These are phyloP conservation scores for Tylopilus vinaceipallidus DNA, from an alignment of 768 basidiomycete genomes.

Conservation along the genomic window DNA sequence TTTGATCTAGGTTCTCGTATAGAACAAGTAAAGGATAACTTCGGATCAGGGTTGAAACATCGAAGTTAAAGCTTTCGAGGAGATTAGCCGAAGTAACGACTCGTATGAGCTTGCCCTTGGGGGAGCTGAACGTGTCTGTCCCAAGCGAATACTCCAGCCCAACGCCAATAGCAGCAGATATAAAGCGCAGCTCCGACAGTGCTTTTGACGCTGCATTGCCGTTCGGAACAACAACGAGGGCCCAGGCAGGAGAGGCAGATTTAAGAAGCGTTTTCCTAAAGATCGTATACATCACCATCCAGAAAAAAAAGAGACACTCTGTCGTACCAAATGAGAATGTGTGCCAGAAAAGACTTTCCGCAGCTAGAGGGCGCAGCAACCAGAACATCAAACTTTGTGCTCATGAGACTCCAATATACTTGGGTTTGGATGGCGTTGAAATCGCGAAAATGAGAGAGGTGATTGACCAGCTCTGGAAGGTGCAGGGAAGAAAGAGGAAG, in stretches of 20 bases:
- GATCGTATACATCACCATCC: constrained; percentile 12
- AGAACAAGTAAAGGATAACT: constrained; percentile 62
- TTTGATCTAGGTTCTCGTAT: constrained; percentile 81
- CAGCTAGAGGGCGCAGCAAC: constrained; percentile 77
- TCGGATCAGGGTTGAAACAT: constrained; percentile 23
- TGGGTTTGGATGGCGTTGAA: constrained; percentile 92
- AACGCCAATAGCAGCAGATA: constrained; percentile 40
- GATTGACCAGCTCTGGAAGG: constrained; percentile 39
- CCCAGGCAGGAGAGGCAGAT: constrained; percentile 46
- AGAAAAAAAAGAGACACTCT: constrained; percentile 4
- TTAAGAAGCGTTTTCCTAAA: constrained; percentile 55
- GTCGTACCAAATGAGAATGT: constrained; percentile 72
- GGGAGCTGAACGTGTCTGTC: constrained; percentile 33
- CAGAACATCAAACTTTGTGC: constrained; percentile 65
- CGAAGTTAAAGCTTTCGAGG: constrained; percentile 40
- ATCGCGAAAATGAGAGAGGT: constrained; percentile 45
- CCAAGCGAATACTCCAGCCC: constrained; percentile 33
- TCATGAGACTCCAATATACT: constrained; percentile 75
- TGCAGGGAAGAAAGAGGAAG: constrained; percentile 57
- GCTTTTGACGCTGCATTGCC: constrained; percentile 55
- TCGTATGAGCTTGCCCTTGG: constrained; percentile 47
- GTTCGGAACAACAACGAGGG: constrained; percentile 62
- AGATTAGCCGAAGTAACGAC: constrained; percentile 56
- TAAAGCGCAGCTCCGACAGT: constrained; percentile 47
- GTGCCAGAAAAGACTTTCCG: constrained; percentile 77